These are phyloP conservation scores for Astrothelium macrocarpum DNA, from an alignment of 495 filamentous ascomycete genomes.

Conservation along the genomic window DNA sequence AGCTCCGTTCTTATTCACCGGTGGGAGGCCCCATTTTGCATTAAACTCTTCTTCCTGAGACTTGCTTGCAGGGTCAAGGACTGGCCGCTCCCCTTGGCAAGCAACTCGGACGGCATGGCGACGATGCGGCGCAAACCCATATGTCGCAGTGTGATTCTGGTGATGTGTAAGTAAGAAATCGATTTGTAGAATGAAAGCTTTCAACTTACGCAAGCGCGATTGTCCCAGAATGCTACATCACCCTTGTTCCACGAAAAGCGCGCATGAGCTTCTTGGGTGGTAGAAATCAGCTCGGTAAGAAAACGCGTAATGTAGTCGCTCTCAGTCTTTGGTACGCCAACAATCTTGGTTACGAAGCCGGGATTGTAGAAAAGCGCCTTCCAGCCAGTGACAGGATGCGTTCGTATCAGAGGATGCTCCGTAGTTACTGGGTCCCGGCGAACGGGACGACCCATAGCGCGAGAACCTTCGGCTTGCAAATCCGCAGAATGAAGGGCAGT, in stretches of 20 bases:
- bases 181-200: background rate
- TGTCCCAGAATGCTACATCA: constrained; percentile 71
- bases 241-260: constrained; percentile 62
- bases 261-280: constrained; percentile 57
- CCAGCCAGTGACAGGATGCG: constrained; percentile 68
- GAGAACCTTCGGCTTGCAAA: constrained; percentile 58
- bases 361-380: constrained; percentile 74
- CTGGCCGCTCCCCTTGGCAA: constrained; percentile 47
- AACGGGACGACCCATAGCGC: constrained; percentile 50
- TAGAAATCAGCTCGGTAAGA: constrained; percentile 54
- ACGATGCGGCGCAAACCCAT: constrained; percentile 52
- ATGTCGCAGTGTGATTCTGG: constrained; percentile 52
- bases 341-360: constrained; percentile 68
- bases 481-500: constrained; percentile 63
- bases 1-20: constrained; percentile 51
- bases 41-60: constrained; percentile 52
- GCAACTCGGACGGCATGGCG: constrained; percentile 55
- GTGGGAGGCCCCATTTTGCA: constrained; percentile 40
- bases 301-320: constrained; percentile 56
- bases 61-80: constrained; percentile 41
- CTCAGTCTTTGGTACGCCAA: constrained; percentile 62
- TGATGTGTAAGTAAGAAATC: background rate
- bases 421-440: constrained; percentile 57
- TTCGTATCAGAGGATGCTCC: constrained; percentile 61
- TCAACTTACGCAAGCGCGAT: constrained; percentile 48